These are phyloP conservation scores for Aspergillus fructus DNA, from an alignment of 2,329 filamentous ascomycete species.

Conservation along the genomic window DNA sequence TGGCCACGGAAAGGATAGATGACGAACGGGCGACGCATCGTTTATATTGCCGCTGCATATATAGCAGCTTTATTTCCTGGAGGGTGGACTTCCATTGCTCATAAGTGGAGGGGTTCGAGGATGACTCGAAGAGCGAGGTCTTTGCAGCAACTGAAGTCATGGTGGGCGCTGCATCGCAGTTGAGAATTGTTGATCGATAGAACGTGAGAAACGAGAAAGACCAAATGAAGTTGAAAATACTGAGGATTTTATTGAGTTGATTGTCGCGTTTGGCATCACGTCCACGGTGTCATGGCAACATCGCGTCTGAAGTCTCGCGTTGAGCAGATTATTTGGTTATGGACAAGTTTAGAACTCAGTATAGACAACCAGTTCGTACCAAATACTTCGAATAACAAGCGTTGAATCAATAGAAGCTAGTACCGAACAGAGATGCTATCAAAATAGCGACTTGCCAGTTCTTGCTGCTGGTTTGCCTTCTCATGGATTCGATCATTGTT, in stretches of 20 bases:
- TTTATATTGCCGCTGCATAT: constrained; percentile 40
- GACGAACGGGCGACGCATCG: constrained; percentile 37
- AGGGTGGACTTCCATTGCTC: constrained; percentile 36
- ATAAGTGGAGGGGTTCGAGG: constrained; percentile 18
- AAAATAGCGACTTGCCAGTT: constrained; percentile 22
- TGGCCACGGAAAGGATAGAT: constrained; percentile 29
- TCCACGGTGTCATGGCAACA: constrained; percentile 8
- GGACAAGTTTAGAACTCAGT: neutral
- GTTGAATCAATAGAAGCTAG: neutral
- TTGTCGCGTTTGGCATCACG: neutral
- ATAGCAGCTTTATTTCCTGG: constrained; percentile 36
- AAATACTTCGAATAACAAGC: neutral
- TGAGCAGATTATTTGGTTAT: constrained; percentile 2
- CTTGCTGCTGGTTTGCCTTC: constrained; percentile 23
- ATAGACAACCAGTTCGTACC: neutral
- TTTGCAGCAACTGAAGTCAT: constrained; percentile 15
- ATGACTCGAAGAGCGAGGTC: constrained; percentile 19
- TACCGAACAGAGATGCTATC: constrained; percentile 7
- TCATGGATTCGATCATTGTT: constrained; percentile 22
- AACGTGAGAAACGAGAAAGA: neutral
- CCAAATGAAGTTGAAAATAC: neutral
- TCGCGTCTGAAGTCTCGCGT: neutral
- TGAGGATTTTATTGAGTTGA: neutral
- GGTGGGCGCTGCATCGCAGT: neutral
- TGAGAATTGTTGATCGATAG: neutral